A percentile compares a stretch with the other conserved stretches of the same genome.
Conservation (phyloP, 306 rosid genomes). For the Vigna unguiculata region DNA sequence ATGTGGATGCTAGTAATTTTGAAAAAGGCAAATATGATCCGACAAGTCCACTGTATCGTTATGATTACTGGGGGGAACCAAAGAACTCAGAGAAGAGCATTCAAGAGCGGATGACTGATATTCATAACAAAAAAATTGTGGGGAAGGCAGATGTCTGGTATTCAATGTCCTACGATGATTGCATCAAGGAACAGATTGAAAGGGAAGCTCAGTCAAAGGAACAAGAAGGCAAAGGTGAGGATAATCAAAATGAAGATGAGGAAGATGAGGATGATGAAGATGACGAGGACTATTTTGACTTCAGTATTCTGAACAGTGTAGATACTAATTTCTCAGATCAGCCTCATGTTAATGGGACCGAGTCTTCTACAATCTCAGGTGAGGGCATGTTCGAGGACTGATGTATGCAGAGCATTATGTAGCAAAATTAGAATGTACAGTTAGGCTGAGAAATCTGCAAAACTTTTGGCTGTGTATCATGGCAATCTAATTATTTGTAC, state of each 20-base stretch:
- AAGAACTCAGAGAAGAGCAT: slow-evolving; percentile 94
- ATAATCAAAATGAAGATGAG: slow-evolving; percentile 30
- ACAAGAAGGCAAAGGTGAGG: slow-evolving; percentile 39
- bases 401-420: neutral
- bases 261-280: slow-evolving; percentile 17
- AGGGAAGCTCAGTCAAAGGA: slow-evolving; percentile 61
- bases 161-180: slow-evolving; percentile 82
- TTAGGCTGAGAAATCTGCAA: slow-evolving; percentile 35
- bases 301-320: slow-evolving; percentile 58
- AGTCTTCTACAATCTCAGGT: slow-evolving; percentile 70
- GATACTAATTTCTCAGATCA: slow-evolving; percentile 51
- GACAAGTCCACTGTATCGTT: slow-evolving; percentile 76
- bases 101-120: slow-evolving; percentile 72
- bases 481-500: slow-evolving; percentile 30
- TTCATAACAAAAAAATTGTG: slow-evolving; percentile 88
- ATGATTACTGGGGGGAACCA: slow-evolving; percentile 98
- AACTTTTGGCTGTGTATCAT: slow-evolving; percentile 39
- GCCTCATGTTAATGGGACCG: slow-evolving; percentile 90
- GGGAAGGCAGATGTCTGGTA: slow-evolving; percentile 77
- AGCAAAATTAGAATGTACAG: slow-evolving; percentile 40
- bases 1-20: slow-evolving; percentile 73
- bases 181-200: slow-evolving; percentile 57
- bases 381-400: slow-evolving; percentile 78
- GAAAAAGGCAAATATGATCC: slow-evolving; percentile 87
- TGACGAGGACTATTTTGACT: slow-evolving; percentile 66